These are phyloP conservation scores for Mycoemilia scoparia DNA, from an alignment of 192 early-diverging fungal genomes.

Conservation along the genomic window DNA sequence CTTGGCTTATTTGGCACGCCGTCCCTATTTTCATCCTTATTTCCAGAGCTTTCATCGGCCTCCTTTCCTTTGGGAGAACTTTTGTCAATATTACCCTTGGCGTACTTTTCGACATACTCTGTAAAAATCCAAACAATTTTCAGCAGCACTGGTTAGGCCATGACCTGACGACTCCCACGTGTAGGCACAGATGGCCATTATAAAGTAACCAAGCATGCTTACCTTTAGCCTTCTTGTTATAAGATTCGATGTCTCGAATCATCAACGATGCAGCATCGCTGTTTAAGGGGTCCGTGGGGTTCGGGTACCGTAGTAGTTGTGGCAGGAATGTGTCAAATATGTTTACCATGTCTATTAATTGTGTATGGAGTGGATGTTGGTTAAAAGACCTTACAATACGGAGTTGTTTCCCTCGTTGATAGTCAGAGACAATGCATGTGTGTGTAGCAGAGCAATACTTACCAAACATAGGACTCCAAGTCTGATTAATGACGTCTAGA, in stretches of 20 bases:
- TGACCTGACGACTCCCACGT: neutral
- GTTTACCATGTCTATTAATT: slow-evolving; percentile 98
- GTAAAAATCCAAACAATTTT: no score
- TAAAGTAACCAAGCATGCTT: slow-evolving; percentile 6
- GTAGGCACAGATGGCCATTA: neutral
- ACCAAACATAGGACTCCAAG: slow-evolving; percentile 99
- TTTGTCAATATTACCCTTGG: slow-evolving; percentile 75
- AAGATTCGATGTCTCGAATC: slow-evolving; percentile 80
- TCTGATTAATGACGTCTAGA: slow-evolving; percentile 98
- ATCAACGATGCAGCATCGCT: slow-evolving; percentile 95
- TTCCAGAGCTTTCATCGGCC: no score
- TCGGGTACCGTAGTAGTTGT: slow-evolving; percentile 93
- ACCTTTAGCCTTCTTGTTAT: slow-evolving; percentile 90
- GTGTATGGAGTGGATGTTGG: neutral
- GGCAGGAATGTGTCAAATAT: slow-evolving; percentile 98
- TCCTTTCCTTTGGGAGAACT: no score
- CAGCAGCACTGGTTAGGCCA: neutral
- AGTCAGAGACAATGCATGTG: neutral
- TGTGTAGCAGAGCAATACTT: slow-evolving; percentile 35
- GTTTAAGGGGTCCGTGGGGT: slow-evolving; percentile 98
- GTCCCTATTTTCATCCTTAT: no score
- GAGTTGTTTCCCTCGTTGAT: neutral
- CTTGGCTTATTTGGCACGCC: no score
- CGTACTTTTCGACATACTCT: slow-evolving; percentile 66
- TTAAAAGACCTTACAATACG: neutral